Evolutionary conservation across 441 rosid species (phyloP).

Genomic region (Croton laevigatus): DNA sequence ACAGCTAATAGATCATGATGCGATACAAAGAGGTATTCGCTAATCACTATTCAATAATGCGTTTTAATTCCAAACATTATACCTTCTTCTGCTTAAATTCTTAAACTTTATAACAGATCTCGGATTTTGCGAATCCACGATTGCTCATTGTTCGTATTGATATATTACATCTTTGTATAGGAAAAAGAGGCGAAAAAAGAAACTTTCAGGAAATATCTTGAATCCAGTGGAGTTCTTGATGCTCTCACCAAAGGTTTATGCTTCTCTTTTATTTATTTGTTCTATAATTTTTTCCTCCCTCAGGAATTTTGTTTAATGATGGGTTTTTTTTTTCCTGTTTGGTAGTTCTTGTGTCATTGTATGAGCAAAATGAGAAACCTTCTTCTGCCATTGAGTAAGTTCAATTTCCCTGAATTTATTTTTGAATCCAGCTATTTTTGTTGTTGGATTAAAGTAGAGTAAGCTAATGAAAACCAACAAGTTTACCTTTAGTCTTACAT

Average conservation of each 20-base stretch:
- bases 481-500: neutral
- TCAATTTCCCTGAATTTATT: neutral
- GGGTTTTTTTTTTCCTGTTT: neutral
- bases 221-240: conserved; percentile 83
- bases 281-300: neutral
- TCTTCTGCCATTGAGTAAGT: conserved; percentile 92
- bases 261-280: conserved; percentile 6
- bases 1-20: conserved; percentile 44
- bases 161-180: conserved; percentile 29
- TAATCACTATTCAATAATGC: neutral
- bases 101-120: conserved; percentile 9
- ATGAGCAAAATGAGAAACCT: conserved; percentile 92
- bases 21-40: conserved; percentile 51
- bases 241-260: conserved; percentile 72
- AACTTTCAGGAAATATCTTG: conserved; percentile 83
- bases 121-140: neutral
- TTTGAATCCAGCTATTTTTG: neutral
- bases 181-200: conserved; percentile 93
- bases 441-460: neutral
- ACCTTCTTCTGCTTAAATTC: neutral
- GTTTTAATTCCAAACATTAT: neutral
- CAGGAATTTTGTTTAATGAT: neutral
- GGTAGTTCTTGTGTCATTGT: conserved; percentile 75
- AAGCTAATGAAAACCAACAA: no score
- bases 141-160: conserved; percentile 9